A percentile compares a stretch with the other conserved stretches of the same genome.
These are phyloP conservation scores for Phytophthora multivora DNA, from an alignment of 352 stramenopile species.

Conservation along the genomic window DNA sequence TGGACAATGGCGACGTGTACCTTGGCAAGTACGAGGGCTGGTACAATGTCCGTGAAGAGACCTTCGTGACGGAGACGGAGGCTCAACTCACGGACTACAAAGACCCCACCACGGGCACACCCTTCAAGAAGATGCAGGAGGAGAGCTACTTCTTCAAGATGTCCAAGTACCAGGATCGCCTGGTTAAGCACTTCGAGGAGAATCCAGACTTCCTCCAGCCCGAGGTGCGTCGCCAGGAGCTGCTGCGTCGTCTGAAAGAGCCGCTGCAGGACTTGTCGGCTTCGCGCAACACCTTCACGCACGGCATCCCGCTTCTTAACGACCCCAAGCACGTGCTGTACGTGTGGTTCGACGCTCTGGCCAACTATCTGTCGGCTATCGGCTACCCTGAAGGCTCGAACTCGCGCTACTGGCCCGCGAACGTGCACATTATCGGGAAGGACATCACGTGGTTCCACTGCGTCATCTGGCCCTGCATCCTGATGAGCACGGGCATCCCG, in stretches of 20 bases:
- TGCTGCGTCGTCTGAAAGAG: conserved; percentile 94
- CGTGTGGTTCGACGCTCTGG: conserved; percentile 99
- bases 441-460: conserved; percentile 99
- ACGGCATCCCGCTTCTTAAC: conserved; percentile 95
- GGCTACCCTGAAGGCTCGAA: conserved; percentile 91
- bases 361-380: conserved; percentile 98
- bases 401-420: conserved; percentile 83
- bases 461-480: conserved; percentile 99
- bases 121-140: conserved; percentile 98
- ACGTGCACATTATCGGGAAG: conserved; percentile 94
- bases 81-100: conserved; percentile 96
- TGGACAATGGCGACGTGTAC: conserved; percentile 96
- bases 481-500: conserved; percentile 96
- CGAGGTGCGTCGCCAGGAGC: conserved; percentile 94
- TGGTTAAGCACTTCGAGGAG: conserved; percentile 96
- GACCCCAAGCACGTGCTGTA: conserved; percentile 98
- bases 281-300: conserved; percentile 96
- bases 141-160: conserved; percentile 99
- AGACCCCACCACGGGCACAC: conserved; percentile 91
- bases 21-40: conserved; percentile 97
- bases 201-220: conserved; percentile 97
- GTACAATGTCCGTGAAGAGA: conserved; percentile 99
- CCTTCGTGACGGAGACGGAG: conserved; percentile 98
- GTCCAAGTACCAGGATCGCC: conserved; percentile 95
- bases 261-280: conserved; percentile 96